Evolutionary conservation across 805 yeast species (phyloP), one percentile per base, ranked within the genome.

Genomic region (Priceomyces castillae): DNA sequence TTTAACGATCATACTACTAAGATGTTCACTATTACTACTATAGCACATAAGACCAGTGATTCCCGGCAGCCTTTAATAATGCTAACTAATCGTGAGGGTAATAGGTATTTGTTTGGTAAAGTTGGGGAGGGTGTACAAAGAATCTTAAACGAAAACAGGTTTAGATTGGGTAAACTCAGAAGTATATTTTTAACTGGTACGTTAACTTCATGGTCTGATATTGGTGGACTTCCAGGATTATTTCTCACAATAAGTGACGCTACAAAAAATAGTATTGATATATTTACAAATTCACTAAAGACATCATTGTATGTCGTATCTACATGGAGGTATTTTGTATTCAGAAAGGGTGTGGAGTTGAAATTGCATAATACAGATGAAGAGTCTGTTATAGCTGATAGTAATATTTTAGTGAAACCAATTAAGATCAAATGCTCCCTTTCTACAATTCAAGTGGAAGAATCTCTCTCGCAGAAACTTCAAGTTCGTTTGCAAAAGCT

Each of bases 201-300:
- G n/a, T 48, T 86, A 9, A 48, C 58, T 16, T 63, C 76, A 42
- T 92, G 97, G 97, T 61, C 75, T 4, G 74, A 83, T n/a, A 66
- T 89, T 2, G 88, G 95, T n/a, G 99, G 99, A 0, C 62, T 92
- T 5, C 97, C 98, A 0, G 99, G 99, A 0, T 66, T 88, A 54
- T 78, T 92, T 39, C 66, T 92, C 40, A 88, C 97, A 0, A 71
- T 86, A 11, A 81, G 87, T 44, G 97, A 89, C 52, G 86, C 88
- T 52, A 90, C 89, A 1, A 72, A 76, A 48, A 74, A 76, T 38
- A 71, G 71, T 5, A 58, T 86, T 30, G 73, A 73, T n/a, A 65
- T 88, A 0, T 74, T 65, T 52, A 77, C 80, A 39, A 70, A 75
- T 43, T 62, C 62, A 23, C 46, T 60, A 39, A 52, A 51, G 30